Evolutionary conservation across 2,329 filamentous ascomycete genomes (phyloP), one percentile per base, ranked within the genome.

Genomic region (Arthroderma sp.): DNA sequence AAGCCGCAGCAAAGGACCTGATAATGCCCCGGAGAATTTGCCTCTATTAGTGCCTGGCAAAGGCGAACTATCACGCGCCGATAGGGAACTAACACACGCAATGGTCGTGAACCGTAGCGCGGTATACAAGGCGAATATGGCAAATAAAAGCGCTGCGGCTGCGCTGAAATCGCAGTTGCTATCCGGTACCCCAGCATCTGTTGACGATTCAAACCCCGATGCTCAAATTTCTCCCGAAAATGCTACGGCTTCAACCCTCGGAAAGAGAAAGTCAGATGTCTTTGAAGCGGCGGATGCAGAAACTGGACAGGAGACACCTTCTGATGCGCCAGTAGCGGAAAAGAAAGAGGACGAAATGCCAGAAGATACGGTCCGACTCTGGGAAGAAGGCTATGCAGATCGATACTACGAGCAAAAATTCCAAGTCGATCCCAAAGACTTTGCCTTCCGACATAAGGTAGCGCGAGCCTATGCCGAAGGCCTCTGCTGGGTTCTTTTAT

Each of bases 391-490:
- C 5, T 98, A 98, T 61, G 81, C 83, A 42, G 89, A 95, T 64
- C 78, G 91, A 39, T 98, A 98, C 63, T 98, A 98, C 60, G 83
- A 94, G 61, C 86, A 94, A 61, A 98, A 98, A 61, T 98, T 98
- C 58, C 74, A 85, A 41, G 85, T 85, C 39, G 80, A 84, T 47
- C 80, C 85, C 2, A 76, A 81, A 43, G 84, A 98, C 61, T 71
- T 83, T 40, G 83, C 80, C 42, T 96, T 96, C 63, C 83, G 89
- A 44, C 83, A 88, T 62, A 77, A 86, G 57, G 93, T 98, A 46
- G 91, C 83, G 32, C 77, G 79, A 44, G 78, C 85, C n/a, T 98
- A 98, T 61, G 87, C 89, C 8, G 87, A 96, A 68, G 91, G 91
- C 32, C 74, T 98, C 6, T 83, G 83, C 22, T 98, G 93, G 91